A percentile compares a stretch with the other conserved stretches of the same genome.
phyloP scores from a whole-genome alignment of 805 yeast species.

The Metschnikowia dekortorum region DNA sequence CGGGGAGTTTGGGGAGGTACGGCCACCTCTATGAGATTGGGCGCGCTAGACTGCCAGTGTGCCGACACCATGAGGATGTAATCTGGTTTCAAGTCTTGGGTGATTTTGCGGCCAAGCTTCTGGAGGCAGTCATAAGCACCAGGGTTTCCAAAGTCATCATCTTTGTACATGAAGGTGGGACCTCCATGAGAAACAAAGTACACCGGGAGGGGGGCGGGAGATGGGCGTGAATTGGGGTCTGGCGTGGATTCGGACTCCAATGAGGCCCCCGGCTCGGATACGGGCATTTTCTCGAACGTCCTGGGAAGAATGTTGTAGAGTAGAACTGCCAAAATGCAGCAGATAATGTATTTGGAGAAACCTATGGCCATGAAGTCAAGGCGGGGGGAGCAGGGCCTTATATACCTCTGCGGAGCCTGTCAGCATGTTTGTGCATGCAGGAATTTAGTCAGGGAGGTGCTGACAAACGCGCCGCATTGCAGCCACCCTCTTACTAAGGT shows the following conservation, averaged over 20 bases:
- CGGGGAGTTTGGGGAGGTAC: conserved; percentile 29
- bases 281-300: background rate
- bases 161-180: conserved; percentile 64
- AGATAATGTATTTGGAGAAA: background rate
- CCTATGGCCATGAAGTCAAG: background rate
- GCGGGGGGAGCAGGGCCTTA: background rate
- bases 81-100: conserved; percentile 52
- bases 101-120: conserved; percentile 49
- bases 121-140: conserved; percentile 58
- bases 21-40: conserved; percentile 45
- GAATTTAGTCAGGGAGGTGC: background rate
- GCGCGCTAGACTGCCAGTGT: conserved; percentile 61
- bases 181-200: conserved; percentile 82
- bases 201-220: conserved; percentile 44
- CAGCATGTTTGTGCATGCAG: background rate
- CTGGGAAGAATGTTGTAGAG: background rate
- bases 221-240: too few species aligned
- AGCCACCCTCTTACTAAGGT: background rate
- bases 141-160: conserved; percentile 47
- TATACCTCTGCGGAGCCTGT: background rate
- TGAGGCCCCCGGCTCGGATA: too few species aligned
- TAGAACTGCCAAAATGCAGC: background rate
- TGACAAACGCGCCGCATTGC: background rate
- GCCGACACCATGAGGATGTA: conserved; percentile 67
- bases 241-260: too few species aligned